phyloP scores from a whole-genome alignment of 495 filamentous ascomycete genomes.

The Hyaloscypha finlandica region DNA sequence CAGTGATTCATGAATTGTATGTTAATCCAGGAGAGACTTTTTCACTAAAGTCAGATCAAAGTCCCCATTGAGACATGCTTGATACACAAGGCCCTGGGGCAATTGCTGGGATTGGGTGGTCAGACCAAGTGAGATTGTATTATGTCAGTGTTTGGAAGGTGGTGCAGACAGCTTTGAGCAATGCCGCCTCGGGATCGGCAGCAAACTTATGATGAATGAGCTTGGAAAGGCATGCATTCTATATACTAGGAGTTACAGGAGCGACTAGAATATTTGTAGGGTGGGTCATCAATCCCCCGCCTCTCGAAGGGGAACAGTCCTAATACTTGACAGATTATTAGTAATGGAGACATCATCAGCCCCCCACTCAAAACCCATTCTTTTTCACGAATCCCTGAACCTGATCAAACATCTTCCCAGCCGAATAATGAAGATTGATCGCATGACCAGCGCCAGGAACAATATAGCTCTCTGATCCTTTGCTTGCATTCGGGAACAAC shows the following conservation, averaged over 20 bases:
- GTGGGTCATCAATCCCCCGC: background rate
- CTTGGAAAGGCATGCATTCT: background rate
- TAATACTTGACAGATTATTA: background rate
- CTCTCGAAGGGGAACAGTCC: background rate
- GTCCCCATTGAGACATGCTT: background rate
- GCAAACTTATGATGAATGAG: background rate
- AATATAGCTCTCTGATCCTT: background rate
- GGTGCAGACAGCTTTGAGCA: conserved; percentile 1
- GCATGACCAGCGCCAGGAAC: conserved; percentile 5
- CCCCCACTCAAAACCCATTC: background rate
- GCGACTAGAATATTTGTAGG: background rate
- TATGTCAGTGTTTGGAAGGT: conserved; percentile 11
- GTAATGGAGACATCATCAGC: background rate
- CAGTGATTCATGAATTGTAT: background rate
- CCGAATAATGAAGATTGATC: conserved; percentile 6
- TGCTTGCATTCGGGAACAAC: conserved; percentile 3
- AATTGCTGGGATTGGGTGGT: conserved; percentile 16
- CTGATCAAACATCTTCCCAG: conserved; percentile 2
- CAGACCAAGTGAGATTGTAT: conserved; percentile 10
- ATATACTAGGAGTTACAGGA: background rate
- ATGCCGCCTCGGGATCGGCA: background rate
- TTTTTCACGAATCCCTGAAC: background rate
- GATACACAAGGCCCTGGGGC: conserved; percentile 1
- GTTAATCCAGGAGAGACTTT: background rate
- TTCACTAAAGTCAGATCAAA: background rate